Base-by-base conservation (phyloP, 108 stramenopile species). In the Aurantiochytrium sp. region DNA sequence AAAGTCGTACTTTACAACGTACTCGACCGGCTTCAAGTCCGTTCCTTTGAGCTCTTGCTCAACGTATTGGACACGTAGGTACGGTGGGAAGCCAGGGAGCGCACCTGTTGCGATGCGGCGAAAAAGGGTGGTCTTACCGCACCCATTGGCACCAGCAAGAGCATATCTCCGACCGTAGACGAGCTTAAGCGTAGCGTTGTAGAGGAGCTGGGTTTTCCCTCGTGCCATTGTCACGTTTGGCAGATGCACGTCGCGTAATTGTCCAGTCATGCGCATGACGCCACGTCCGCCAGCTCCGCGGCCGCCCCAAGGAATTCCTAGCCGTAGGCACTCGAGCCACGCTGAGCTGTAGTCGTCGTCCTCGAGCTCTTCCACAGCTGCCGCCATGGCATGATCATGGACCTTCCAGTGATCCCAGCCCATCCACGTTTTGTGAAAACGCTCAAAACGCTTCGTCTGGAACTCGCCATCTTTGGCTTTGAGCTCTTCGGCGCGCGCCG, bases 101-200 rank as follows among this genome's bases (percentile, higher is more conserved):
- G 92, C 76, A 51, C 92, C 91, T 35, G 72, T 60, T 83, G 95
- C 88, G 91, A 95, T 87, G 71, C 93, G 60, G 43, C 95, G 93
- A 88, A 96, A 73, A 58, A 96, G 89, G 29, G 96, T 96, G 28
- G 96, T 96, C 91, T 97, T 98, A 4, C 98, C 98, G 71, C 94
- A 94, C 4, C 96, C 97, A 91, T 97, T 97, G 6, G 95, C 73
- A 5, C 97, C 97, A 89, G 96, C 95, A 35, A 97, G 89, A 18
- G 96, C 96, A 92, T 97, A 97, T 35, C 96, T 87, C 5, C 95
- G 89, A 29, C 95, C 95, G 53, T 91, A 72, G 16, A 91, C 91
- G n/a, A 97, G 87, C 1, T 92, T 96, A 42, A 95, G 91, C 14
- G 91, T 88, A 6, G 96, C 96, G 89, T 95, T 93, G 87, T 92